These are phyloP conservation scores for Cenococcum geophilum DNA, from an alignment of 495 filamentous ascomycete species.

Conservation along the genomic window DNA sequence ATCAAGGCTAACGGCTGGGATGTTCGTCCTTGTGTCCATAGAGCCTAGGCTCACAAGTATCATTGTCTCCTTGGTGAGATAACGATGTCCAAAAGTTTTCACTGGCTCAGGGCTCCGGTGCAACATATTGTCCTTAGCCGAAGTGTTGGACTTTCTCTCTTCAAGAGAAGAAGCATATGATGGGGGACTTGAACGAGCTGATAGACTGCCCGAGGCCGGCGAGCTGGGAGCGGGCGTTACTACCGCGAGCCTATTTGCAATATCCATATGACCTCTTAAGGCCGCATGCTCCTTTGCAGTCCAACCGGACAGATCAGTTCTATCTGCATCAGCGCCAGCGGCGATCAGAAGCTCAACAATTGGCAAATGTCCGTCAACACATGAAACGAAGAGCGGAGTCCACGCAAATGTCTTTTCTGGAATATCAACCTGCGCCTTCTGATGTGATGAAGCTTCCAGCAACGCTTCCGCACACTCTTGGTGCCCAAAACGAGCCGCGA, in stretches of 20 bases:
- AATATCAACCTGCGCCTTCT: slow-evolving; percentile 70
- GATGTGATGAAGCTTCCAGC: slow-evolving; percentile 58
- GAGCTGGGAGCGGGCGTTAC: slow-evolving; percentile 44
- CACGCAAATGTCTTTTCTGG: slow-evolving; percentile 81
- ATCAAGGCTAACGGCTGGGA: slow-evolving; percentile 80
- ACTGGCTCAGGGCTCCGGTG: slow-evolving; percentile 59
- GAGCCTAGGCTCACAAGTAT: slow-evolving; percentile 87
- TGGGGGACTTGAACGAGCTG: slow-evolving; percentile 26
- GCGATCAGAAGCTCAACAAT: slow-evolving; percentile 66
- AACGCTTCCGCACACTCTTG: slow-evolving; percentile 70
- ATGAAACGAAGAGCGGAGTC: slow-evolving; percentile 88
- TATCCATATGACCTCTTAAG: slow-evolving; percentile 74
- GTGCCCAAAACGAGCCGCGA: slow-evolving; percentile 85
- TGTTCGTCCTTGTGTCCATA: slow-evolving; percentile 81
- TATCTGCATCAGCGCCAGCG: slow-evolving; percentile 67
- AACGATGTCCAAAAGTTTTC: slow-evolving; percentile 93
- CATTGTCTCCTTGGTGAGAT: slow-evolving; percentile 82
- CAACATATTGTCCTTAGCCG: slow-evolving; percentile 37
- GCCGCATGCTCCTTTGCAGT: slow-evolving; percentile 90
- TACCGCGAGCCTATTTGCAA: slow-evolving; percentile 61
- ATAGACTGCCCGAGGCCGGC: slow-evolving; percentile 44
- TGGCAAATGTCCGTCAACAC: slow-evolving; percentile 72
- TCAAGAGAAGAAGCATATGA: slow-evolving; percentile 43
- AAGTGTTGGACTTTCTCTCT: slow-evolving; percentile 49
- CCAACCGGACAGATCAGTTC: slow-evolving; percentile 82